Base-by-base conservation (phyloP, 2,329 filamentous ascomycete genomes). In the Aspergillus pseudotamarii region DNA sequence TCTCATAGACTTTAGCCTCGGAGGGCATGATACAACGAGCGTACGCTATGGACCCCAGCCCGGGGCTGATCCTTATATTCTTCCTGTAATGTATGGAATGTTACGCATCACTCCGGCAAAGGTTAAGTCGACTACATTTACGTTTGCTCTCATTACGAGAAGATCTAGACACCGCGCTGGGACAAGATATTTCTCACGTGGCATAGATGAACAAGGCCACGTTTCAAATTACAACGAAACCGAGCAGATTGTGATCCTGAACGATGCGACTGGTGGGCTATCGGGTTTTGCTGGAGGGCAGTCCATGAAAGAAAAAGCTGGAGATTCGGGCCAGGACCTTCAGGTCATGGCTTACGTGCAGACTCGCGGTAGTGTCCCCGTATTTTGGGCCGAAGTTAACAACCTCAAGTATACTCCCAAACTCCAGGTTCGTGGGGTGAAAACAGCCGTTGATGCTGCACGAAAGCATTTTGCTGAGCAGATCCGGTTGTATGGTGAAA, bases 141-240 rank as follows among this genome's bases (percentile, higher is more conserved):
- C 93, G 23, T 88, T 98, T 69, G 88, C 89, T 43, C 86, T 99
- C 57, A 94, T 98, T 72, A 96, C 94, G 30, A 87, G 95, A 66
- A 88, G 95, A 71, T 97, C 94, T 26, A 87, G 96, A 69, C 89
- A 95, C 78, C 88, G 94, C 66, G 94, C 90, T 41, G 95, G 95
- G 51, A 98, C 95, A 19, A 86, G 96, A 75, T 98, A 97, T 80
- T 95, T 99, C 76, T 96, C 95, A 2, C 89, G 95, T 68, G 95
- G 95, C 58, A 88, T 98, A 54, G 94, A 99, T 74, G 94, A 97
- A 68, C 85, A 95, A 65, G 95, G 95, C 28, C 89, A 98, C 76
- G 95, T 95, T n/a, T 93, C 95, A 68, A 99, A 99, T 78, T 99
- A 94, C 85, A 99, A 99, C 75, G 95, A 99, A 83, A 98, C 95